These are phyloP conservation scores for Evernia prunastri DNA, from an alignment of 495 filamentous ascomycete genomes.

Conservation along the genomic window DNA sequence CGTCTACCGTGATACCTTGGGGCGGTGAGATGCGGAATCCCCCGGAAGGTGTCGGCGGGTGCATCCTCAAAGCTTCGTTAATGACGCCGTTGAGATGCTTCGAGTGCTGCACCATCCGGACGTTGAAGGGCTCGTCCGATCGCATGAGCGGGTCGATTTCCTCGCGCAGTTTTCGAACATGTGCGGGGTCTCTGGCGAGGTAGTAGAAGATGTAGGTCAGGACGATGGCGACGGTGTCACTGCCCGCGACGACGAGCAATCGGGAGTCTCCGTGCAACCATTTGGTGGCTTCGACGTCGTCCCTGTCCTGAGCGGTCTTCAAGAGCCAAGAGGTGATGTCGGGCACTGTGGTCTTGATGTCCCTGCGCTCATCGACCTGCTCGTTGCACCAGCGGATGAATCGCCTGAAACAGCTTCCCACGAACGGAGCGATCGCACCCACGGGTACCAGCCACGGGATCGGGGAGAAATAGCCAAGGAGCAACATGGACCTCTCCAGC, in stretches of 20 bases:
- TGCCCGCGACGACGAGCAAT: constrained; percentile 24
- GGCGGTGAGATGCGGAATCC: constrained; percentile 38
- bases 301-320: constrained; percentile 11
- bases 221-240: constrained; percentile 38
- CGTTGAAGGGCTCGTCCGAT: constrained; percentile 15
- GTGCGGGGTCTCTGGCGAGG: constrained; percentile 29
- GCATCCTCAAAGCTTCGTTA: constrained; percentile 45
- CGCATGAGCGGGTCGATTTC: constrained; percentile 28
- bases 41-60: constrained; percentile 35
- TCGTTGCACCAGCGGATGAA: constrained; percentile 15
- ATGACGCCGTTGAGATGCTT: constrained; percentile 42
- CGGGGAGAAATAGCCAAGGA: constrained; percentile 10
- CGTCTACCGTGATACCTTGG: constrained; percentile 43
- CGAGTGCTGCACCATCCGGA: constrained; percentile 25
- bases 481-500: constrained; percentile 14
- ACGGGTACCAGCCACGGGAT: constrained; percentile 11
- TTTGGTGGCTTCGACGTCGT: constrained; percentile 11
- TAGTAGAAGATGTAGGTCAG: constrained; percentile 37
- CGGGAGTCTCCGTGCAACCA: constrained; percentile 21
- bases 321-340: constrained; percentile 13
- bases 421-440: constrained; percentile 10
- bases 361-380: constrained; percentile 12
- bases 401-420: constrained; percentile 4
- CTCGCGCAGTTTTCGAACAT: constrained; percentile 27
- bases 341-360: not conserved